Percentiles rank a stretch among this genome's conserved stretches.
These are phyloP conservation scores for Aquanectria penicillioides DNA, from an alignment of 2,329 filamentous ascomycete species.

Conservation along the genomic window DNA sequence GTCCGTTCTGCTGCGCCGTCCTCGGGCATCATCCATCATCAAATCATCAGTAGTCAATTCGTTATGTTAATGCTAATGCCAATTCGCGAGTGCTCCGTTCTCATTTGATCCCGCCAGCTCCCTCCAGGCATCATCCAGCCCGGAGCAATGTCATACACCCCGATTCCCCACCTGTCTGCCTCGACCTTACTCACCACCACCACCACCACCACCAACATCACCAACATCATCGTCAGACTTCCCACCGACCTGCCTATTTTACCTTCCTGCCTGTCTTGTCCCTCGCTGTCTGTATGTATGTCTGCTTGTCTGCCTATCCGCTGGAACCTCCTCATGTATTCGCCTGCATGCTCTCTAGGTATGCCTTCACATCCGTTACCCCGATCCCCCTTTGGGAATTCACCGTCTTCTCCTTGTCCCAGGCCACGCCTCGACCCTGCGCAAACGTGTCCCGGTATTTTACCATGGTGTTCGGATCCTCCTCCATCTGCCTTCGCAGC, in stretches of 20 bases:
- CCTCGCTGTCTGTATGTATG: too few species aligned
- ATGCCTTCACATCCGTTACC: slow-evolving; percentile 55
- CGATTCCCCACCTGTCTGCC: not conserved
- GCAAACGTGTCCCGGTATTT: slow-evolving; percentile 73
- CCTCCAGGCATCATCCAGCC: slow-evolving; percentile 7
- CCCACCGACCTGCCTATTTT: slow-evolving; percentile 5
- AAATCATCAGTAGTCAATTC: slow-evolving; percentile 1
- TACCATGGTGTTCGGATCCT: slow-evolving; percentile 60
- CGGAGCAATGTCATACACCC: not conserved
- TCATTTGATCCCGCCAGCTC: not conserved
- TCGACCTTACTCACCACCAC: not conserved
- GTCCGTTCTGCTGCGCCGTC: not conserved
- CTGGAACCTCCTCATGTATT: not conserved
- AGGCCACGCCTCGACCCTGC: slow-evolving; percentile 66
- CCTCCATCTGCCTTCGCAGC: slow-evolving; percentile 56
- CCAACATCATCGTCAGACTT: too few species aligned
- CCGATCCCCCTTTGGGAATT: slow-evolving; percentile 61
- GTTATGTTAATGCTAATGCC: not conserved
- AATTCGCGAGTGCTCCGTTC: not conserved
- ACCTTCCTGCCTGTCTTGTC: slow-evolving; percentile 11
- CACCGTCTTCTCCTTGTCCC: slow-evolving; percentile 63
- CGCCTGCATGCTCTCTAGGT: slow-evolving; percentile 38
- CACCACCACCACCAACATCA: not conserved
- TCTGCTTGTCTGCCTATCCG: not conserved
- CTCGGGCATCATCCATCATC: not conserved